Evolutionary conservation across 495 filamentous ascomycete species (phyloP).

Genomic region (Podospora fimiseda): DNA sequence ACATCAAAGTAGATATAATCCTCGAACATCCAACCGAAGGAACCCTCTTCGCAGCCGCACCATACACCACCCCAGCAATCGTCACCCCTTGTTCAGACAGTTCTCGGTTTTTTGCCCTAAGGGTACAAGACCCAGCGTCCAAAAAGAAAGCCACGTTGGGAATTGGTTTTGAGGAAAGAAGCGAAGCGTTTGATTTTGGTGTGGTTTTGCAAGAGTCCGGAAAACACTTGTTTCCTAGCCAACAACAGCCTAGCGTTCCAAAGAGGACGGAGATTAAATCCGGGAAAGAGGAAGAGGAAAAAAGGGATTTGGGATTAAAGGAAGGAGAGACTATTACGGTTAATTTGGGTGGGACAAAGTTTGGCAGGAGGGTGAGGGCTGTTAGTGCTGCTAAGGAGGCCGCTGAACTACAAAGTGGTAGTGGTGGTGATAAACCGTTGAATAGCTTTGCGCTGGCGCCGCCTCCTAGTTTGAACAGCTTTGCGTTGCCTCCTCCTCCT

Average conservation of each 20-base stretch:
- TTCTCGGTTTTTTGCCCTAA: conserved; percentile 71
- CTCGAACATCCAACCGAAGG: conserved; percentile 65
- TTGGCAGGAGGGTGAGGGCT: conserved; percentile 33
- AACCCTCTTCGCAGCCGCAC: conserved; percentile 73
- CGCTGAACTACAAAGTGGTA: conserved; percentile 5
- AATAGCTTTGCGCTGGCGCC: conserved; percentile 23
- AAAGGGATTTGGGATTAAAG: conserved; percentile 71
- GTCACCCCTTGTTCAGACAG: conserved; percentile 71
- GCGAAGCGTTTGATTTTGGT: conserved; percentile 74
- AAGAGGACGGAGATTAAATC: conserved; percentile 20
- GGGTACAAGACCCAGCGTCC: conserved; percentile 63
- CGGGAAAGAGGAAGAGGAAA: conserved; percentile 43
- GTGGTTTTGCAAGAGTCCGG: conserved; percentile 70
- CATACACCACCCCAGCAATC: conserved; percentile 51
- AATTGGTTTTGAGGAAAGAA: conserved; percentile 79
- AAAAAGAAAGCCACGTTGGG: conserved; percentile 67
- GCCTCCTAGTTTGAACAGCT: conserved; percentile 14
- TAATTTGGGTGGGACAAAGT: conserved; percentile 54
- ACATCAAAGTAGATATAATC: conserved; percentile 63
- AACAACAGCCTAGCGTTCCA: conserved; percentile 6
- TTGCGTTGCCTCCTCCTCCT: conserved; percentile 49
- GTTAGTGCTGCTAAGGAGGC: conserved; percentile 13
- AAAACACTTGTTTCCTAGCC: conserved; percentile 38
- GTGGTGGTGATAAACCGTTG: conserved; percentile 2
- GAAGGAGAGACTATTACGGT: conserved; percentile 81